phyloP scores from a whole-genome alignment of 2,329 filamentous ascomycete species.

The Camillea tinctor region DNA sequence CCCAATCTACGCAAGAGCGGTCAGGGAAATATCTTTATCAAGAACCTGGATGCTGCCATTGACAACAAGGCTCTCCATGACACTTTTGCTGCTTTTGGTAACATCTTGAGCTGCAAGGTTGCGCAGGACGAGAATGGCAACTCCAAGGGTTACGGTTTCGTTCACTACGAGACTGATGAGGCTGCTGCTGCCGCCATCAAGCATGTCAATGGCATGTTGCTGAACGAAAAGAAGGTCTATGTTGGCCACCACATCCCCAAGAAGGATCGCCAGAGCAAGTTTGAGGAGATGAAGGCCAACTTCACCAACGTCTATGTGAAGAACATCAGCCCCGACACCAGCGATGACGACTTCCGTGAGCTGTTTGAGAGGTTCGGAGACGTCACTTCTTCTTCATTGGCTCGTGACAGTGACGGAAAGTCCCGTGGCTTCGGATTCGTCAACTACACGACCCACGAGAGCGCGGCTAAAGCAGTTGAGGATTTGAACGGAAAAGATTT shows the following conservation, averaged over 20 bases:
- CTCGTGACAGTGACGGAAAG: conserved; percentile 85
- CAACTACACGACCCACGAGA: conserved; percentile 91
- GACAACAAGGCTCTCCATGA: conserved; percentile 99
- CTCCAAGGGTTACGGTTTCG: conserved; percentile 99
- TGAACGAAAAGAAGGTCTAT: conserved; percentile 99
- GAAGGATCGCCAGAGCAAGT: conserved; percentile 99
- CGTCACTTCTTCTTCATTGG: conserved; percentile 92
- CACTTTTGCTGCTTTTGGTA: conserved; percentile 97
- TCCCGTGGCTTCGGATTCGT: conserved; percentile 95
- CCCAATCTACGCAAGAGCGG: conserved; percentile 98
- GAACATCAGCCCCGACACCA: conserved; percentile 84
- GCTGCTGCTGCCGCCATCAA: conserved; percentile 96
- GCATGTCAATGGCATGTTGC: conserved; percentile 98
- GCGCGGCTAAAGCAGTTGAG: conserved; percentile 81
- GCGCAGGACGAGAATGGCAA: conserved; percentile 94
- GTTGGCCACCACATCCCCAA: conserved; percentile 99
- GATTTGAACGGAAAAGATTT: conserved; percentile 90
- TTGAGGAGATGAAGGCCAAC: conserved; percentile 99
- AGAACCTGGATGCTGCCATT: conserved; percentile 97
- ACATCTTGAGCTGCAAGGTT: conserved; percentile 99
- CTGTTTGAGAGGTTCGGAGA: conserved; percentile 91
- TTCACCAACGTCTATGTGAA: conserved; percentile 99
- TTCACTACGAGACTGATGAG: conserved; percentile 99
- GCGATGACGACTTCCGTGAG: conserved; percentile 90
- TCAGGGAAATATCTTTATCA: conserved; percentile 99